Conservation (phyloP, 2,329 filamentous ascomycete genomes). For the Mycocentrospora acerina region DNA sequence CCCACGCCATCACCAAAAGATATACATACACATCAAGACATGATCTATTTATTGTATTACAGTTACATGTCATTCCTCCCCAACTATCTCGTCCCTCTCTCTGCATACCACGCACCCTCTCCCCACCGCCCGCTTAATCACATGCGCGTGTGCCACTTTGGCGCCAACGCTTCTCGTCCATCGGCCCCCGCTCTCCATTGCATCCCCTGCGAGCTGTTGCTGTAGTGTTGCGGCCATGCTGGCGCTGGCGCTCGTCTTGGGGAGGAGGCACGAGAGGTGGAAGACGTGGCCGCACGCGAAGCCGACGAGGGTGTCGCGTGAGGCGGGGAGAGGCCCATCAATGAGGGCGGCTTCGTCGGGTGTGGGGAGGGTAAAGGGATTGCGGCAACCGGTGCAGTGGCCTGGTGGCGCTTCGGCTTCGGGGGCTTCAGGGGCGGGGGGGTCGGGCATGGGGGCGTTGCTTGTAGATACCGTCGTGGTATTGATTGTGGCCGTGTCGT, state of each 20-base stretch:
- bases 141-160: constrained; percentile 62
- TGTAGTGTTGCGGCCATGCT: constrained; percentile 49
- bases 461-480: constrained; percentile 22
- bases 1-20: no score
- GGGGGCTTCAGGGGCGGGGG: constrained; percentile 17
- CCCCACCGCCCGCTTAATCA: constrained; percentile 76
- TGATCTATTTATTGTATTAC: no score
- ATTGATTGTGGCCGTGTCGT: constrained; percentile 24
- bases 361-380: constrained; percentile 34
- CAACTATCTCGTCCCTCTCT: constrained; percentile 26
- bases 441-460: constrained; percentile 23
- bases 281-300: constrained; percentile 83
- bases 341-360: constrained; percentile 30
- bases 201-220: constrained; percentile 36
- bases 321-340: constrained; percentile 27
- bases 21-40: no score
- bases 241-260: constrained; percentile 44
- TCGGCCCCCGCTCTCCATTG: constrained; percentile 48
- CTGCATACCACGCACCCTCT: constrained; percentile 42
- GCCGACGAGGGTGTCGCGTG: constrained; percentile 68
- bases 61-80: no score
- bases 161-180: constrained; percentile 67
- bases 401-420: constrained; percentile 33
- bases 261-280: constrained; percentile 71
- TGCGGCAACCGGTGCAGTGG: constrained; percentile 38